Evolutionary conservation across 768 basidiomycete species (phyloP).

Genomic region (Suillus lakei): DNA sequence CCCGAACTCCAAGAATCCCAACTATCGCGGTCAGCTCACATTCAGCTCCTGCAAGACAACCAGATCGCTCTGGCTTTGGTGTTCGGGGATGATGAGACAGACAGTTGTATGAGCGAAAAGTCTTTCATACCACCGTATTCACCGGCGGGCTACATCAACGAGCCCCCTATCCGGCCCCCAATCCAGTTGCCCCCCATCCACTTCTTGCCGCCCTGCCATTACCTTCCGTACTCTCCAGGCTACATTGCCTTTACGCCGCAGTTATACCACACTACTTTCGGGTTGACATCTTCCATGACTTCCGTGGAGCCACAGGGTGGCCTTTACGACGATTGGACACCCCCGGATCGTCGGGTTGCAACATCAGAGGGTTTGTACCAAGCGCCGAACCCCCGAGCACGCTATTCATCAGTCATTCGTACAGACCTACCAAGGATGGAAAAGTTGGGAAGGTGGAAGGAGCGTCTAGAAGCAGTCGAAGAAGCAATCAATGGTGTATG

Average conservation of each 20-base stretch:
- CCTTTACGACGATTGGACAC: background rate
- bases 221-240: background rate
- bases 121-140: background rate
- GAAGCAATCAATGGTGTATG: background rate
- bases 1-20: conserved; percentile 23
- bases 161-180: no score
- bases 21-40: conserved; percentile 14
- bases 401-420: background rate
- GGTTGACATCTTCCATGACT: background rate
- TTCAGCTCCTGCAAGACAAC: background rate
- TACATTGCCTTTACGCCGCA: background rate
- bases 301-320: background rate
- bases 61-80: conserved; percentile 35
- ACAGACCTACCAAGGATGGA: background rate
- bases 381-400: background rate
- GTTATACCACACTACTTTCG: background rate
- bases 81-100: conserved; percentile 18
- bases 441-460: background rate
- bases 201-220: background rate
- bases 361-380: background rate
- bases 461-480: background rate
- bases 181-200: no score
- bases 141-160: background rate
- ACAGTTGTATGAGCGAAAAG: no score
- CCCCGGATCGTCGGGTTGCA: background rate